Conservation (phyloP, 805 yeast genomes). For the Spathaspora boniae region DNA sequence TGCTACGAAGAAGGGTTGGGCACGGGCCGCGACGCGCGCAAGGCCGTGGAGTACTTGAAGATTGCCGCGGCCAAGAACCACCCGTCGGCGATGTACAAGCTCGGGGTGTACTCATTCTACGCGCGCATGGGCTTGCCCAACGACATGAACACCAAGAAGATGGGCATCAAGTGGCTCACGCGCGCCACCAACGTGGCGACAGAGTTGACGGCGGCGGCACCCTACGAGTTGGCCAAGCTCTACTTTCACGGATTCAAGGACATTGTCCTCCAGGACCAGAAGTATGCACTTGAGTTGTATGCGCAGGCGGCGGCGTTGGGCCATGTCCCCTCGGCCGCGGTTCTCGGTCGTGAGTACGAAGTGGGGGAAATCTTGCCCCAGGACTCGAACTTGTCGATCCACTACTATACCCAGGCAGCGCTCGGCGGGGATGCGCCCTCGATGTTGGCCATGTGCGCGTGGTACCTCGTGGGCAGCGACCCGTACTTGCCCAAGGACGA, state of each 20-base stretch:
- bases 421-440: constrained; percentile 81
- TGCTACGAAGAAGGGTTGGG: constrained; percentile 96
- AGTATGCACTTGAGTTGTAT: constrained; percentile 81
- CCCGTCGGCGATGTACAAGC: constrained; percentile 94
- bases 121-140: constrained; percentile 77
- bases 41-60: constrained; percentile 76
- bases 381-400: constrained; percentile 81
- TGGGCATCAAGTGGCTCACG: constrained; percentile 89
- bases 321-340: constrained; percentile 73
- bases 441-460: constrained; percentile 93
- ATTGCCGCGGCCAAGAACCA: constrained; percentile 89
- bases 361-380: constrained; percentile 71
- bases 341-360: constrained; percentile 83
- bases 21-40: constrained; percentile 80
- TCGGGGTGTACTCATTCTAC: constrained; percentile 83
- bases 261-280: constrained; percentile 76
- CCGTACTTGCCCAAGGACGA: constrained; percentile 77
- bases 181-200: constrained; percentile 84
- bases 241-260: constrained; percentile 83
- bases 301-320: constrained; percentile 88
- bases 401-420: constrained; percentile 91
- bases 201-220: constrained; percentile 87
- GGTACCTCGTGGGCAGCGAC: constrained; percentile 91
- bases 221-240: constrained; percentile 85
- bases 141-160: constrained; percentile 66